Evolutionary conservation across 2,329 filamentous ascomycete species (phyloP).

Genomic region (Trichoderma simmonsii): DNA sequence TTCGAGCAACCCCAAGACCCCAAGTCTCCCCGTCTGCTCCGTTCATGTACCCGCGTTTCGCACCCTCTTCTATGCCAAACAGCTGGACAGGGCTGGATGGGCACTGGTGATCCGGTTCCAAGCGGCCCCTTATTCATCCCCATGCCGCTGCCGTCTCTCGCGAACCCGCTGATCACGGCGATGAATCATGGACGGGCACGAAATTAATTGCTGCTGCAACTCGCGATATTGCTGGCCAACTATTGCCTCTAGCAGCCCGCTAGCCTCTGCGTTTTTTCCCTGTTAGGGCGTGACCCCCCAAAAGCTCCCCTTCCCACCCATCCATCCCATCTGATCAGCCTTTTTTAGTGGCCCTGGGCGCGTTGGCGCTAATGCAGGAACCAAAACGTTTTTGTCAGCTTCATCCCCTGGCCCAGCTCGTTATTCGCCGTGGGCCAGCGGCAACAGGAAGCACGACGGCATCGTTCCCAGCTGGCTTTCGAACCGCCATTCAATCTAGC

Average conservation of each 20-base stretch:
- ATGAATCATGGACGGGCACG: constrained; percentile 3
- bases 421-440: not conserved
- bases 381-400: constrained; percentile 15
- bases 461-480: not conserved
- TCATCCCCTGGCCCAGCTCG: not conserved
- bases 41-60: not conserved
- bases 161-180: not conserved
- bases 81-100: not conserved
- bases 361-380: constrained; percentile 26
- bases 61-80: not conserved
- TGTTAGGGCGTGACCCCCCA: not conserved
- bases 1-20: not conserved
- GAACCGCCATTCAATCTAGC: not conserved
- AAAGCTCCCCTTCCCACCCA: not conserved
- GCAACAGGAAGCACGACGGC: not conserved
- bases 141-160: not conserved
- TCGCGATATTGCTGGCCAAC: constrained; percentile 13
- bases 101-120: constrained; percentile 4
- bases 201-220: constrained; percentile 1
- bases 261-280: not conserved
- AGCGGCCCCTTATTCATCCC: not conserved
- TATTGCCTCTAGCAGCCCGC: constrained; percentile 7
- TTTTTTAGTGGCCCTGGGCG: constrained; percentile 16
- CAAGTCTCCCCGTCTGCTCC: not conserved
- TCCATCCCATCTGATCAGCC: constrained; percentile 16